These are phyloP conservation scores for Pseudocohnilembus persalinus DNA, from an alignment of 169 alveolate genomes.

Conservation along the genomic window DNA sequence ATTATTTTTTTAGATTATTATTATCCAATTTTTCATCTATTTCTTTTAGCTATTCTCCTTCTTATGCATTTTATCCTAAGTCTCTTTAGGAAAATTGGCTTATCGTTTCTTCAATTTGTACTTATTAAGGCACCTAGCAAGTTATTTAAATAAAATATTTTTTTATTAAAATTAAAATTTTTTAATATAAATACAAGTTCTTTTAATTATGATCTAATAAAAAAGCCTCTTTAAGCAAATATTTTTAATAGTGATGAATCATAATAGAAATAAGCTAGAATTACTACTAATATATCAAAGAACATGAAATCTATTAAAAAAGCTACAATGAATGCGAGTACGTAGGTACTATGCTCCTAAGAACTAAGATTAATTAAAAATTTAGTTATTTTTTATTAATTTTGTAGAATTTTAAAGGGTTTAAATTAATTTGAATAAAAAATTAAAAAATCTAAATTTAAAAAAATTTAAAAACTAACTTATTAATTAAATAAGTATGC, in stretches of 20 bases:
- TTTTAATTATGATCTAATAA: not conserved
- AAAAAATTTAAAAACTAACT: no score
- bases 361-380: not conserved
- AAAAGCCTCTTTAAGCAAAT: not conserved
- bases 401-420: not conserved
- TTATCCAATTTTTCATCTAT: not conserved
- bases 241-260: not conserved
- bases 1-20: not conserved
- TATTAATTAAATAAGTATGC: no score
- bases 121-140: not conserved
- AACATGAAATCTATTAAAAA: not conserved
- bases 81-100: not conserved
- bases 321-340: not conserved
- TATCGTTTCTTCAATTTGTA: not conserved
- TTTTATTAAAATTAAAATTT: no score
- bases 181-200: not conserved
- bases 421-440: no score
- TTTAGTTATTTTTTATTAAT: no score
- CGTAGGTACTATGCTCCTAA: not conserved
- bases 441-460: no score
- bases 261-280: not conserved
- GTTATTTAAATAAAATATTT: no score
- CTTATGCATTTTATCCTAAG: not conserved
- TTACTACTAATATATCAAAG: not conserved
- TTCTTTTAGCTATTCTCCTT: not conserved